Evolutionary conservation across 164 flowering plant species (phyloP).

Genomic region (Magnolia kwangsiensis): DNA sequence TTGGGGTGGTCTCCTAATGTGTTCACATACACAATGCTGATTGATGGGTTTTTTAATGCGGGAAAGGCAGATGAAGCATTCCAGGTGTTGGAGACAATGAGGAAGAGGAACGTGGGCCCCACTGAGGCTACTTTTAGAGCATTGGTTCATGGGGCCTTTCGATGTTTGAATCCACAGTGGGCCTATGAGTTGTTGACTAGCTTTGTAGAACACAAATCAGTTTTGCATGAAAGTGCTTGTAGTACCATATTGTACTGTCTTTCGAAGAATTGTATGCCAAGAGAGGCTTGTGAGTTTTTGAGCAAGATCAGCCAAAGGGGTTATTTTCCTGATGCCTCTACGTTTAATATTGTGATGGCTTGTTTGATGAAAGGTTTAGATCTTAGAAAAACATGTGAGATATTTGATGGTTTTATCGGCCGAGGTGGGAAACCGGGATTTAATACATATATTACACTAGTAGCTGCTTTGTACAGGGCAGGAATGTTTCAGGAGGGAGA

Average conservation of each 20-base stretch:
- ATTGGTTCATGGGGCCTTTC: slow-evolving; percentile 78
- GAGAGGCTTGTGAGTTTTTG: slow-evolving; percentile 52
- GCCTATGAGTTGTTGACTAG: slow-evolving; percentile 50
- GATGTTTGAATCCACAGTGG: slow-evolving; percentile 33
- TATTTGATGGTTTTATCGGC: slow-evolving; percentile 42
- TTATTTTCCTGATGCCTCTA: slow-evolving; percentile 33
- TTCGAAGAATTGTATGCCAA: slow-evolving; percentile 52
- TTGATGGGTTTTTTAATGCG: slow-evolving; percentile 85
- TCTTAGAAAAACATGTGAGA: slow-evolving; percentile 45
- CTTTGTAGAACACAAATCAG: slow-evolving; percentile 40
- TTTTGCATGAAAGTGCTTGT: slow-evolving; percentile 42
- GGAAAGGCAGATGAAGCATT: slow-evolving; percentile 69
- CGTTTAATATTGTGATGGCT: slow-evolving; percentile 45
- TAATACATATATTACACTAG: slow-evolving; percentile 43
- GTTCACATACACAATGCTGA: slow-evolving; percentile 69
- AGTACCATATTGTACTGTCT: slow-evolving; percentile 58
- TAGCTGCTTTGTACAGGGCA: slow-evolving; percentile 43
- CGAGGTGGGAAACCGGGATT: slow-evolving; percentile 52
- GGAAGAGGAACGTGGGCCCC: slow-evolving; percentile 52
- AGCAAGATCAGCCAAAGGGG: slow-evolving; percentile 42
- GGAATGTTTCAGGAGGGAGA: slow-evolving; percentile 42
- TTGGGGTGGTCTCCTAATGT: slow-evolving; percentile 62
- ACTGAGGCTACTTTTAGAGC: slow-evolving; percentile 84
- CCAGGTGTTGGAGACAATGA: slow-evolving; percentile 57
- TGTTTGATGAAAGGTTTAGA: slow-evolving; percentile 56